These are phyloP conservation scores for Leccinum disarticulatum DNA, from an alignment of 768 basidiomycete species.

Conservation along the genomic window DNA sequence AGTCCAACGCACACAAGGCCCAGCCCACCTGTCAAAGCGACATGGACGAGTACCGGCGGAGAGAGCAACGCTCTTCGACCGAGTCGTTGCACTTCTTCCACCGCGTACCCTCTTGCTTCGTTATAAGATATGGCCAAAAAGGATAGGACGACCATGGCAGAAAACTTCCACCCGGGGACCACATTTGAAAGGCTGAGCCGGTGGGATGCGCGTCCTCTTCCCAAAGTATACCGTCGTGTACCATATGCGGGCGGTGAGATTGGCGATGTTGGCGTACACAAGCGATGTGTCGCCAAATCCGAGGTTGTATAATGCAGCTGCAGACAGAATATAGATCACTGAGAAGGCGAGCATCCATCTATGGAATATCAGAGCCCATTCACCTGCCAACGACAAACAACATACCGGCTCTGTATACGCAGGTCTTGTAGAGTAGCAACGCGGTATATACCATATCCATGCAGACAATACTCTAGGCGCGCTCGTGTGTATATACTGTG, in stretches of 20 bases:
- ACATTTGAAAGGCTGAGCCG: constrained; percentile 13
- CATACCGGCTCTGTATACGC: constrained; percentile 62
- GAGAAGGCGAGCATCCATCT: constrained; percentile 85
- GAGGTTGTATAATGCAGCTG: constrained; percentile 46
- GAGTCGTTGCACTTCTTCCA: constrained; percentile 12
- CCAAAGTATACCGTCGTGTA: constrained; percentile 56
- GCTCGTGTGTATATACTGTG: constrained; percentile 68
- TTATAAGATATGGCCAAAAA: constrained; percentile 23
- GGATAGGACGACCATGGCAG: constrained; percentile 22
- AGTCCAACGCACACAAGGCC: constrained; percentile 26
- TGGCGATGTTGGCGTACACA: constrained; percentile 75
- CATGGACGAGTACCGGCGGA: constrained; percentile 21
- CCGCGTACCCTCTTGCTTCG: constrained; percentile 15
- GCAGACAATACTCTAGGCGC: constrained; percentile 74
- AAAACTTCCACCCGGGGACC: constrained; percentile 31
- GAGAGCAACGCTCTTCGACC: constrained; percentile 25
- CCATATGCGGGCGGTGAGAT: constrained; percentile 58
- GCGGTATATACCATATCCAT: constrained; percentile 91
- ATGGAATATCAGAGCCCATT: constrained; percentile 4
- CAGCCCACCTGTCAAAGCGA: constrained; percentile 27
- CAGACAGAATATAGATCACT: constrained; percentile 56
- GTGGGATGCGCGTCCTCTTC: constrained; percentile 12
- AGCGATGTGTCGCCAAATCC: constrained; percentile 64
- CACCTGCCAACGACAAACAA: not conserved
- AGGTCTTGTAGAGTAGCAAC: constrained; percentile 70